Evolutionary conservation across 1,284 basidiomycete species (phyloP), one percentile per base, ranked within the genome.

Genomic region (Marasmius oreades): DNA sequence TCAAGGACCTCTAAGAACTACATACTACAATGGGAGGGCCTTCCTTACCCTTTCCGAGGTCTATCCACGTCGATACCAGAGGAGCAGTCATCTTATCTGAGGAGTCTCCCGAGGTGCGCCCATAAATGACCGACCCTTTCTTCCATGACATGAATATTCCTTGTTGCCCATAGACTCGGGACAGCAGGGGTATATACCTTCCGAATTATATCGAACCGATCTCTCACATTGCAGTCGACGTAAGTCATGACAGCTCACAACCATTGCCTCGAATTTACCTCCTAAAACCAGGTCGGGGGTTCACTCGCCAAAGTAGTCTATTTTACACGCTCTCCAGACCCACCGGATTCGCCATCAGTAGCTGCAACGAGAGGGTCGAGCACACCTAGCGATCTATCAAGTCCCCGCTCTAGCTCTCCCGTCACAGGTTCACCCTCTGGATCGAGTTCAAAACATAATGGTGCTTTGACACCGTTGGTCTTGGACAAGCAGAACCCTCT

Each of bases 291-390:
- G 94, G 90, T 99, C 66, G 96, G 97, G 37, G 96, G 96, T 34
- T 98, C 95, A 4, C 78, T 99, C 12, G 96, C 96, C 59, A 99
- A 99, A 73, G 93, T 99, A 56, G 93, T 98, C 65, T 99, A 98
- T 76, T 99, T 99, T 72, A 97, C 94, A 53, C 88, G 95, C 43
- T 94, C 93, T 16, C 85, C 88, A 7, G 87, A 92, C 55, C 88
- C 87, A 3, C 86, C 88, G 24, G 77, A 81, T 42, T 87, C 88
- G 6, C 85, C 88, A 18, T 86, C 85, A 18, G 70, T 84, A 53
- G 76, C 69, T 59, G 84, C 85, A 2, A 85, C 85, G 18, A 71
- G 69, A 47, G 85, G 82, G 14, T 82, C 79, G 36, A 77, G 74
- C 59, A 69, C 71, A 10, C 69, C 69, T 33, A 80, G 77, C 65